Evolutionary conservation across 768 basidiomycete genomes (phyloP), one percentile per base, ranked within the genome.

Genomic region (Xanthoconium purpureum): DNA sequence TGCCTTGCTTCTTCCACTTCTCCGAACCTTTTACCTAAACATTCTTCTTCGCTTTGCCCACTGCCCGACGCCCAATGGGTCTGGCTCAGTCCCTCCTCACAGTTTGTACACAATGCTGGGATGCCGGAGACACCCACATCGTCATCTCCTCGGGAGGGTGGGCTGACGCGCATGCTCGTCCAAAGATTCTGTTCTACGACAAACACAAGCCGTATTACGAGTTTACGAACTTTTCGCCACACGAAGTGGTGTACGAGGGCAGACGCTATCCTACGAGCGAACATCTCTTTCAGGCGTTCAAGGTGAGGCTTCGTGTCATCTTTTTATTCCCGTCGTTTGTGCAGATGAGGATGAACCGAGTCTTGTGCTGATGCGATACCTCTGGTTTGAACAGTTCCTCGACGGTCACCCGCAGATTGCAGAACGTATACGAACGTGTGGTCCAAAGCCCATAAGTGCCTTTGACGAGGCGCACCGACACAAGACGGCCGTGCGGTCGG

Each of bases 231-330:
- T 88, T 88, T 63, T 88, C 88, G 1, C 68, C 81, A 0, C 85
- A 88, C 68, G 76, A 82, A n/a, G 84, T 90, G 9, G 65, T 78
- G 17, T 85, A 87, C 61, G 76, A 82, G 24, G 82, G 82, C 18
- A 84, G 83, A 64, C 73, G 73, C 40, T 90, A 89, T 60, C 85
- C 86, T 0, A 90, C 88, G 8, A 86, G 85, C 66, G 88, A 89
- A 63, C 88, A 89, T 68, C 78, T 89, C 18, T 89, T 88, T 62
- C 87, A 89, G 63, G 86, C 88, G 0, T 84, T 87, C 75, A 89
- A 88, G 70, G 85, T 82, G 53, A n/a, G 67, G 24, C 9, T 35
- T 39, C 10, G 12, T 20, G 14, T 44, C 29, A 1, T 58, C 17
- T 4, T 12, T 24, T 24, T 24, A 24, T 24, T 24, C 2, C 4